phyloP scores from a whole-genome alignment of 2,329 filamentous ascomycete genomes.

The Polytolypa hystricis region DNA sequence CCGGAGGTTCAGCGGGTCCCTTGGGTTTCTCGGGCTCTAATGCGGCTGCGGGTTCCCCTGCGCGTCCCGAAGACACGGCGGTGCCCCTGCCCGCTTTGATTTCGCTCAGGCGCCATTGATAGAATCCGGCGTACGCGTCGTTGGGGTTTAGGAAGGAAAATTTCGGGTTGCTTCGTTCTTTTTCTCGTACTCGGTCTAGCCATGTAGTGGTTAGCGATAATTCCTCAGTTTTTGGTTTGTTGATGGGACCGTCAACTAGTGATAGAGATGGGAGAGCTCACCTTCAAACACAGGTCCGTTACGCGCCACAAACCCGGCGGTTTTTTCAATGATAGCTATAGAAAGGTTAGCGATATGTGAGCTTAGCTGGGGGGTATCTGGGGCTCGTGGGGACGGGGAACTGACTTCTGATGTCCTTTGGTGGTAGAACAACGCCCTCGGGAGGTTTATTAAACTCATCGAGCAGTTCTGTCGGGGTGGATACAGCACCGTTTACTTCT shows the following conservation, averaged over 20 bases:
- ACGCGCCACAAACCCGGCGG: conserved; percentile 76
- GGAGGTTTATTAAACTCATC: conserved; percentile 66
- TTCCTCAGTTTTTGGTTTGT: too few relatives aligned
- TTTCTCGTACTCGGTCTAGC: conserved; percentile 68
- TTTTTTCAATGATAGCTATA: conserved; percentile 72
- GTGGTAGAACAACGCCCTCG: conserved; percentile 73
- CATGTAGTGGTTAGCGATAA: not conserved
- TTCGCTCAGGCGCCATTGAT: conserved; percentile 80
- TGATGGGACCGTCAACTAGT: not conserved
- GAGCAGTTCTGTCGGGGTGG: conserved; percentile 25
- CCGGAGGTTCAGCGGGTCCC: conserved; percentile 72
- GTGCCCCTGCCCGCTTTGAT: conserved; percentile 75
- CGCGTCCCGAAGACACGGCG: conserved; percentile 62
- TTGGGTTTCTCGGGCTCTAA: conserved; percentile 55
- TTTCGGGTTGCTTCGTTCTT: conserved; percentile 74
- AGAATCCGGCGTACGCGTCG: conserved; percentile 81
- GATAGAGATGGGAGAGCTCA: conserved; percentile 15
- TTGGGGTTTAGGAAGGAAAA: conserved; percentile 73
- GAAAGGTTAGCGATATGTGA: conserved; percentile 16
- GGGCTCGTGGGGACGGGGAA: conserved; percentile 7
- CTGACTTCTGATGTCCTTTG: conserved; percentile 62
- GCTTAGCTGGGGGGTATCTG: conserved; percentile 1
- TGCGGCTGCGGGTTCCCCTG: conserved; percentile 47
- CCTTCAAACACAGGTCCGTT: conserved; percentile 57
- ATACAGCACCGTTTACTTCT: conserved; percentile 26